These are phyloP conservation scores for Ulota crispa DNA, from an alignment of 225 moss, liverwort and hornwort genomes.

Conservation along the genomic window DNA sequence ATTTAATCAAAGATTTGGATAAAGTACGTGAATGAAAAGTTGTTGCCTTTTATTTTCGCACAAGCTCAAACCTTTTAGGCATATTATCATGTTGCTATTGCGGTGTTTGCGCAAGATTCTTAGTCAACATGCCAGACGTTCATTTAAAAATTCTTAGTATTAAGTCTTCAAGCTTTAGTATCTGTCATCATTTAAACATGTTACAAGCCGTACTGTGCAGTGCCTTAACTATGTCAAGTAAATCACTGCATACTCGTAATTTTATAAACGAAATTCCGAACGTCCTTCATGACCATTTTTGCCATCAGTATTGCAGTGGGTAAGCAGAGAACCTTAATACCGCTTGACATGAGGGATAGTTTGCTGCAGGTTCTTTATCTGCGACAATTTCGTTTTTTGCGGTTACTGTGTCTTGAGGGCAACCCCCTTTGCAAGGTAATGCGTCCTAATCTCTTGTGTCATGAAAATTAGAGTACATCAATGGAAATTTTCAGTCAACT, in stretches of 20 bases:
- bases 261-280: neutral
- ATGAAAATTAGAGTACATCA: neutral
- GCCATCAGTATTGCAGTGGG: neutral
- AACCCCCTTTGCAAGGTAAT: conserved; percentile 84
- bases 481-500: neutral
- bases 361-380: conserved; percentile 64
- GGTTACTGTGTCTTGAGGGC: conserved; percentile 77
- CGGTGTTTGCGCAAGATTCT: neutral
- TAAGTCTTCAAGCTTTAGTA: neutral
- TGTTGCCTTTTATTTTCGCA: neutral
- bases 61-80: neutral
- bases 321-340: neutral
- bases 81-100: neutral
- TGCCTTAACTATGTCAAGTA: neutral
- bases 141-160: neutral
- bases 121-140: neutral
- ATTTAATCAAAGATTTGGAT: conserved; percentile 76
- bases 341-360: neutral
- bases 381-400: conserved; percentile 70
- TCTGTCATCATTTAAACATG: neutral
- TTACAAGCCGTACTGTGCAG: neutral
- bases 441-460: neutral
- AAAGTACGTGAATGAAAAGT: conserved; percentile 47
- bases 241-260: neutral
- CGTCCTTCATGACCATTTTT: neutral